Evolutionary conservation across 139 green algal species (phyloP).

Genomic region (Asterochloris erici): DNA sequence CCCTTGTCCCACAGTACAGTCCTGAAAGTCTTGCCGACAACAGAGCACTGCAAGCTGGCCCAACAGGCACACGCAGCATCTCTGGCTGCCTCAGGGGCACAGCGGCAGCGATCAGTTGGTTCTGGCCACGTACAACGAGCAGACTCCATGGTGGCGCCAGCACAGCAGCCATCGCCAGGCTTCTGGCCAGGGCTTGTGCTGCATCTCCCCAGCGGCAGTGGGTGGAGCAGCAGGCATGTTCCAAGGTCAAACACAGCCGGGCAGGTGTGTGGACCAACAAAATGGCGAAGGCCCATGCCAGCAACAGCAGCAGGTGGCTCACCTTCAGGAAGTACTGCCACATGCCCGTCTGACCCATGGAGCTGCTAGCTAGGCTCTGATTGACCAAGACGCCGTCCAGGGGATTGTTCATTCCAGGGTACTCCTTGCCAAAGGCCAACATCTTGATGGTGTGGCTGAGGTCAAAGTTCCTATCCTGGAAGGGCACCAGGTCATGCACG

Average conservation of each 20-base stretch:
- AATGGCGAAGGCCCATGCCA: no score
- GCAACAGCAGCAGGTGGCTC: background rate
- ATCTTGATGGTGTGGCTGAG: slow-evolving; percentile 84
- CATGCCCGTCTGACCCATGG: slow-evolving; percentile 58
- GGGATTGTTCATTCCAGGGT: slow-evolving; percentile 79
- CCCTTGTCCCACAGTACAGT: no score
- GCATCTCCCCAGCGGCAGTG: no score
- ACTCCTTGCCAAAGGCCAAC: slow-evolving; percentile 73
- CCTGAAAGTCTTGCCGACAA: no score
- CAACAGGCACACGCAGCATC: no score
- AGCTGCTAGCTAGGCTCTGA: slow-evolving; percentile 10
- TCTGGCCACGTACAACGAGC: no score
- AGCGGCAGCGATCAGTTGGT: no score
- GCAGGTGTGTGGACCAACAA: background rate
- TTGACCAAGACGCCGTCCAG: slow-evolving; percentile 58
- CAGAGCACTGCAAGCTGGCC: no score
- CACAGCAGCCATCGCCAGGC: no score
- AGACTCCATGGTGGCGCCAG: no score
- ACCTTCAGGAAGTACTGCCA: slow-evolving; percentile 98
- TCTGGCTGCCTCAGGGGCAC: no score
- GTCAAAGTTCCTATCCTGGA: slow-evolving; percentile 73
- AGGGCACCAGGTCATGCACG: slow-evolving; percentile 91
- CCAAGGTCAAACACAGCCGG: background rate
- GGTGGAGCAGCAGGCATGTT: background rate
- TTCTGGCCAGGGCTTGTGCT: no score